A percentile compares a stretch with the other conserved stretches of the same genome.
These are phyloP conservation scores for Chalciporus pseudorubinellus DNA, from an alignment of 768 basidiomycete genomes.

Conservation along the genomic window DNA sequence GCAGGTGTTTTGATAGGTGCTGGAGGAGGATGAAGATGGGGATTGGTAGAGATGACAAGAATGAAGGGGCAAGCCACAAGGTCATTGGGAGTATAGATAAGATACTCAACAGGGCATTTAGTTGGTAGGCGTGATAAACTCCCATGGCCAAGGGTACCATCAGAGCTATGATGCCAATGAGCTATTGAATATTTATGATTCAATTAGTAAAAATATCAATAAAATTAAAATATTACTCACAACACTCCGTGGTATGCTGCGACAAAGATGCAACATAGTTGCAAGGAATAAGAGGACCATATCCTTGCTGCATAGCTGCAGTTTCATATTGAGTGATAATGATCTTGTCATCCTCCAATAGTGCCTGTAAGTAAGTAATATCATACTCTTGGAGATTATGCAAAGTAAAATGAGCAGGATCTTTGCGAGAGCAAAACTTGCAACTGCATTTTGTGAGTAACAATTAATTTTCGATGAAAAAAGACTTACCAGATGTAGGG, in stretches of 20 bases:
- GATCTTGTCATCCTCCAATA: conserved; percentile 7
- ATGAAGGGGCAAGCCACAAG: conserved; percentile 7
- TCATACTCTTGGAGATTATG: not conserved
- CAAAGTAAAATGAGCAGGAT: not conserved
- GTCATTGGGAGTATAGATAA: conserved; percentile 9
- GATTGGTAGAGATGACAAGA: conserved; percentile 7
- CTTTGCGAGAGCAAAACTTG: not conserved
- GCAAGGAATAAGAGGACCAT: conserved; percentile 22
- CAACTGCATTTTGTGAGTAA: not conserved
- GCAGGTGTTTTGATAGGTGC: conserved; percentile 7
- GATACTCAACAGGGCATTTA: too few relatives aligned
- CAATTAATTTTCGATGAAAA: not conserved
- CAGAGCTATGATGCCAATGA: too few relatives aligned
- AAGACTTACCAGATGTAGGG: too few relatives aligned
- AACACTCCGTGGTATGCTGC: too few relatives aligned
- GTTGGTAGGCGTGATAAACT: too few relatives aligned
- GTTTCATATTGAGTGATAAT: not conserved
- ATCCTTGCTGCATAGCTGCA: conserved; percentile 6
- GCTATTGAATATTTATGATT: too few relatives aligned
- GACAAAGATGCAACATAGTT: conserved; percentile 13
- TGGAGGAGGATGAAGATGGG: conserved; percentile 11
- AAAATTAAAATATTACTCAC: too few relatives aligned
- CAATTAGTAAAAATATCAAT: too few relatives aligned
- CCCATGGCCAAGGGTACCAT: too few relatives aligned
- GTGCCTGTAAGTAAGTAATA: conserved; percentile 16